Conservation (phyloP, 129 eudicot genomes). For the Arctium minus region DNA sequence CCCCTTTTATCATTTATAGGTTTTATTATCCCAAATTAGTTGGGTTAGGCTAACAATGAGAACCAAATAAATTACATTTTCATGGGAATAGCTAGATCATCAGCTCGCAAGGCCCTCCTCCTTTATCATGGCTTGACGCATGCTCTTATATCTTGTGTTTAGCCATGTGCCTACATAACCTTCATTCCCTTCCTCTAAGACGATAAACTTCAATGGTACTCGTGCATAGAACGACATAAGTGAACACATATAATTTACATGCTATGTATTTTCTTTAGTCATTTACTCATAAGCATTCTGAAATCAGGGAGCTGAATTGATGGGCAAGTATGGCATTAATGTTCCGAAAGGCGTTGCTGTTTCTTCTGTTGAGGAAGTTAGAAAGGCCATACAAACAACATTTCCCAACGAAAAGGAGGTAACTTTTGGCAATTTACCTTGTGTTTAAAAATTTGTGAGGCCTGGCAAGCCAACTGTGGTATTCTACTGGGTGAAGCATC, state of each 20-base stretch:
- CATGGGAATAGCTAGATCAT: background rate
- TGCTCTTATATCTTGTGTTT: background rate
- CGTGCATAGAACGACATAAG: background rate
- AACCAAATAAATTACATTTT: background rate
- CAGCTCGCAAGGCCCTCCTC: background rate
- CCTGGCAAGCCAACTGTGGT: background rate
- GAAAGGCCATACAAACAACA: constrained; percentile 45
- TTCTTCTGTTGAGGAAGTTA: constrained; percentile 69
- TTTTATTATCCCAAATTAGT: background rate
- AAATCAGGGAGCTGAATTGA: constrained; percentile 86
- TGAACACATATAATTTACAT: background rate
- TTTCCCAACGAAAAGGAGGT: constrained; percentile 87
- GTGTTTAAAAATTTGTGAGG: background rate
- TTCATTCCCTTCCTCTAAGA: background rate
- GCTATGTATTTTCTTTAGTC: background rate
- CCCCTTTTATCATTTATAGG: background rate
- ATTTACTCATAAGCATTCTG: constrained; percentile 6
- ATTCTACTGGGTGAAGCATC: background rate
- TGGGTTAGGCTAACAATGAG: background rate
- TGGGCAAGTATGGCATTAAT: constrained; percentile 80
- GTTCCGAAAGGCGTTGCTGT: constrained; percentile 92
- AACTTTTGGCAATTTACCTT: constrained; percentile 10
- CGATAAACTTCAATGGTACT: background rate
- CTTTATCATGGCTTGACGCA: background rate
- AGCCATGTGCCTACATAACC: background rate